phyloP scores from a whole-genome alignment of 148 eudicot genomes.

The Spergularia bocconei region DNA sequence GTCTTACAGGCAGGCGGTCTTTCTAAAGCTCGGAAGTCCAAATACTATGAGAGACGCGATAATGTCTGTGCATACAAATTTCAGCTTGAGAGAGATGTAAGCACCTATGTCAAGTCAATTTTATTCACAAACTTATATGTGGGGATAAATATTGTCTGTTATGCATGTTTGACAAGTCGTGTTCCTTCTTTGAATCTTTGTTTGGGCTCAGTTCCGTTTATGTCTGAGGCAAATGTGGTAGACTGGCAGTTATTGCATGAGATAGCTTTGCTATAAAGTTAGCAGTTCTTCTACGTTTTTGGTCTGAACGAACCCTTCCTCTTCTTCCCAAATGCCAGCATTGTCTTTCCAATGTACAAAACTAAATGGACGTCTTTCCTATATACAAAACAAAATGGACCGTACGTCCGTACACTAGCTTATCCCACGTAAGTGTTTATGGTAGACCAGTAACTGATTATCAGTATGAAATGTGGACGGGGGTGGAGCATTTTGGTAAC shows the following conservation, averaged over 20 bases:
- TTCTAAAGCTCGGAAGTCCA: constrained; percentile 16
- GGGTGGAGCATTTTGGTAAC: too few relatives aligned
- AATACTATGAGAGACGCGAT: constrained; percentile 29
- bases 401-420: not conserved
- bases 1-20: constrained; percentile 25
- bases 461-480: not conserved
- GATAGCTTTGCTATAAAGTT: not conserved
- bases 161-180: not conserved
- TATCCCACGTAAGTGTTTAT: not conserved
- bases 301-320: not conserved
- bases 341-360: not conserved
- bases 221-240: not conserved
- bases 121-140: not conserved
- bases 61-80: constrained; percentile 29
- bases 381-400: constrained; percentile 2
- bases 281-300: not conserved
- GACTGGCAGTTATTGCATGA: not conserved
- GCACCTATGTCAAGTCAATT: constrained; percentile 16
- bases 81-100: constrained; percentile 41
- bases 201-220: not conserved
- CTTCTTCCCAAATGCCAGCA: not conserved
- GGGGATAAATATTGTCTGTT: not conserved
- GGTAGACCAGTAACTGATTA: not conserved
- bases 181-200: not conserved
- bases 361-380: not conserved